A percentile compares a stretch with the other conserved stretches of the same genome.
These are phyloP conservation scores for Psilocybe sp. DNA, from an alignment of 768 basidiomycete genomes.

Conservation along the genomic window DNA sequence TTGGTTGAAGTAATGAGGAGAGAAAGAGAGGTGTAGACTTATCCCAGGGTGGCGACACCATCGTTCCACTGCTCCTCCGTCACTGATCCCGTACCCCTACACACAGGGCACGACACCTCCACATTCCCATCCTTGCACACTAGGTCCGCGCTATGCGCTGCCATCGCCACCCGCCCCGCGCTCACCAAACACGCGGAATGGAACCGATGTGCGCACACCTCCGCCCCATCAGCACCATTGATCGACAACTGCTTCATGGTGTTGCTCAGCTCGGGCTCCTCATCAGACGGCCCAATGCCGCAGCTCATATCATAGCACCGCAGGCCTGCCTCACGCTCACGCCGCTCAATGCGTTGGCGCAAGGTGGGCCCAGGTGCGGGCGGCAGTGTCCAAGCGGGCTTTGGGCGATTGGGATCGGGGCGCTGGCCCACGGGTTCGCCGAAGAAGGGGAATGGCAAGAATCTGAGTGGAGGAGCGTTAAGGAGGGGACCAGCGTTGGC, in stretches of 20 bases:
- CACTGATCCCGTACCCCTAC: constrained; percentile 61
- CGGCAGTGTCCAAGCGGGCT: constrained; percentile 17
- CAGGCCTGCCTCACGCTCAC: constrained; percentile 69
- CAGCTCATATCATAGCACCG: constrained; percentile 74
- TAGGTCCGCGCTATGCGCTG: constrained; percentile 42
- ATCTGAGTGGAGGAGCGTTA: constrained; percentile 1
- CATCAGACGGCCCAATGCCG: constrained; percentile 72
- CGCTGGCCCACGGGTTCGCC: constrained; percentile 2
- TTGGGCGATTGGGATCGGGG: constrained; percentile 13
- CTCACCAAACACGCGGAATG: constrained; percentile 73
- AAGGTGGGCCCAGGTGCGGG: constrained; percentile 14
- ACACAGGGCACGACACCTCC: constrained; percentile 75
- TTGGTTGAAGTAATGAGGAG: background rate
- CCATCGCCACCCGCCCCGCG: constrained; percentile 62
- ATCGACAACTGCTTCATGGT: constrained; percentile 38
- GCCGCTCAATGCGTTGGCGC: constrained; percentile 69
- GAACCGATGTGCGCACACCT: constrained; percentile 63
- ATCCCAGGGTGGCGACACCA: constrained; percentile 31
- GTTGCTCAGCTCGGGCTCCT: constrained; percentile 46
- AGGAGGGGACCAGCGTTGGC: background rate
- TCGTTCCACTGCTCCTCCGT: constrained; percentile 59
- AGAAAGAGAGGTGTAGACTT: constrained; percentile 1
- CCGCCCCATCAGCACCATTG: constrained; percentile 18
- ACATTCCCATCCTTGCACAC: constrained; percentile 36
- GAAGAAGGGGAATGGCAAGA: constrained; percentile 4